Conservation (phyloP, 768 basidiomycete species). For the Lanmaoa rubissima region DNA sequence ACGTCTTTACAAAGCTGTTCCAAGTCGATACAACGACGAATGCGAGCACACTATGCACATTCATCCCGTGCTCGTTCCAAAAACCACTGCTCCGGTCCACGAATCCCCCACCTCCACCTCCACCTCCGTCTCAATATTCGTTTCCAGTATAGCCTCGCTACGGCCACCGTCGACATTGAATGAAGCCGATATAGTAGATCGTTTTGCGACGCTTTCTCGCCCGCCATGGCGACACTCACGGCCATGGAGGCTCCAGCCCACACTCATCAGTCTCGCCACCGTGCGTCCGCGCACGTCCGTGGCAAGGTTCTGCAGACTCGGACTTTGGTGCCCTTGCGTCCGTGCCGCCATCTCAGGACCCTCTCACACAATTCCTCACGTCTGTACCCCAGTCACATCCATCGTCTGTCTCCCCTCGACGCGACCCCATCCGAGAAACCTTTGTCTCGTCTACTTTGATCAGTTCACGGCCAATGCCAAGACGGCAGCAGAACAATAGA, state of each 20-base stretch:
- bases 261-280: neutral
- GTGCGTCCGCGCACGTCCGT: conserved; percentile 2
- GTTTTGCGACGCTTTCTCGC: conserved; percentile 42
- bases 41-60: neutral
- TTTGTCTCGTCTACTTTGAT: conserved; percentile 55
- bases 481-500: conserved; percentile 48
- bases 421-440: conserved; percentile 4
- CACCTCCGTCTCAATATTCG: neutral
- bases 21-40: neutral
- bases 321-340: conserved; percentile 66
- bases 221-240: conserved; percentile 20
- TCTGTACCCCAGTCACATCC: neutral
- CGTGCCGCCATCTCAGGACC: conserved; percentile 52
- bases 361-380: conserved; percentile 19
- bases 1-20: conserved; percentile 8
- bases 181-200: conserved; percentile 34
- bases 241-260: neutral
- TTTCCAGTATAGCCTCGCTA: neutral
- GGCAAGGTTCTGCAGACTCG: conserved; percentile 33
- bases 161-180: conserved; percentile 1
- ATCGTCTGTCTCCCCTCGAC: neutral
- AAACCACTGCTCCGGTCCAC: neutral
- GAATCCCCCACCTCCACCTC: neutral
- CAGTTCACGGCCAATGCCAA: conserved; percentile 58
- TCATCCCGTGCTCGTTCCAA: neutral